Evolutionary conservation across 169 alveolate species (phyloP).

Genomic region (Plasmodium vinckei): DNA sequence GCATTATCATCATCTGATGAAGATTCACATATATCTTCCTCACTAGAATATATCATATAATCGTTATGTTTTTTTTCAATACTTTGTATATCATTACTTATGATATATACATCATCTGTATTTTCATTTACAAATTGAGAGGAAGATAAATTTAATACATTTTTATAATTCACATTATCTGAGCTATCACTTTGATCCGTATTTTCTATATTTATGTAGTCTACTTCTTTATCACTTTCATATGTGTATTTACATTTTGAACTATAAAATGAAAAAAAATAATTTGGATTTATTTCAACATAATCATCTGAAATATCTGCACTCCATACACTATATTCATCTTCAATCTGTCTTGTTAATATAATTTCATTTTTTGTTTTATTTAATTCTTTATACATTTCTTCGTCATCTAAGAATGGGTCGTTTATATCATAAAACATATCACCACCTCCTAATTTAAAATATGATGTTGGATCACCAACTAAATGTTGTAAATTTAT

Average conservation of each 20-base stretch:
- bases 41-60: constrained; percentile 61
- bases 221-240: constrained; percentile 20
- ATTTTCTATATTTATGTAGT: background rate
- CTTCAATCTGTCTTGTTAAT: constrained; percentile 80
- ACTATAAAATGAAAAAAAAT: constrained; percentile 58
- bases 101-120: background rate
- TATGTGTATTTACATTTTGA: constrained; percentile 53
- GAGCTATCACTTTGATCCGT: background rate
- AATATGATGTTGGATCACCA: constrained; percentile 84
- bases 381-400: constrained; percentile 81
- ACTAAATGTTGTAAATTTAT: constrained; percentile 85
- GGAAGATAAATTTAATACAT: background rate
- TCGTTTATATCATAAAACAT: constrained; percentile 88
- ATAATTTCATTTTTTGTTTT: constrained; percentile 80
- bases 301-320: constrained; percentile 82
- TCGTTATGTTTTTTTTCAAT: constrained; percentile 12
- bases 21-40: constrained; percentile 38
- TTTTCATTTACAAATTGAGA: constrained; percentile 11
- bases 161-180: constrained; percentile 2
- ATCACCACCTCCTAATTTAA: constrained; percentile 86
- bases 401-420: constrained; percentile 86
- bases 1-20: constrained; percentile 22
- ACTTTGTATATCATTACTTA: background rate
- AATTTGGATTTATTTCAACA: constrained; percentile 55
- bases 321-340: constrained; percentile 85